Percentiles rank a stretch among this genome's conserved stretches.
Conservation (phyloP, 2,329 filamentous ascomycete species). For the Lecanosticta acicola region DNA sequence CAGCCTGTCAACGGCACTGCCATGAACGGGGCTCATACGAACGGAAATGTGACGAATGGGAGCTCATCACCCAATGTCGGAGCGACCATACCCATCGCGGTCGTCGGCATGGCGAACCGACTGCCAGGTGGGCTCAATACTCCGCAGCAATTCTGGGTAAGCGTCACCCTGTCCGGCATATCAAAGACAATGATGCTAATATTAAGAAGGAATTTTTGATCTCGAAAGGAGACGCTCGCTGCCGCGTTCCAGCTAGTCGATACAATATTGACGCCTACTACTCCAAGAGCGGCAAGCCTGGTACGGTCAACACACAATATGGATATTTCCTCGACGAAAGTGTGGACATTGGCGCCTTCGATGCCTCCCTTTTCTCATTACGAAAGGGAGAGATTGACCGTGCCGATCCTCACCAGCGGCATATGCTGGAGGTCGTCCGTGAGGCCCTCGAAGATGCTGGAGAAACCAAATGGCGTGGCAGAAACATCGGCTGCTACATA, state of each 20-base stretch:
- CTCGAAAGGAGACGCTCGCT: neutral
- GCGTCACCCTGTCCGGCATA: no score
- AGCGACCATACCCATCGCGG: no score
- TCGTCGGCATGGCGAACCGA: neutral
- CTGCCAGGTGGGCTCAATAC: neutral
- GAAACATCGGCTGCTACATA: constrained; percentile 5
- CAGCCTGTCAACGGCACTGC: no score
- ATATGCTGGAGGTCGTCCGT: neutral
- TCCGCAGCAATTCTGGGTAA: neutral
- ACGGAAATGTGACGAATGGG: no score
- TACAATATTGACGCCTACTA: neutral
- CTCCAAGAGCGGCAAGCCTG: neutral
- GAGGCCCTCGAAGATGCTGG: constrained; percentile 39
- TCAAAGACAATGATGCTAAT: no score
- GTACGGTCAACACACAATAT: neutral
- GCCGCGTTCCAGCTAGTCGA: neutral
- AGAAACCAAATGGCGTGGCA: constrained; percentile 4
- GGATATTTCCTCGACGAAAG: constrained; percentile 3
- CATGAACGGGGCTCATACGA: no score
- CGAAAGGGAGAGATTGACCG: neutral
- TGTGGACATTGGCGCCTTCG: neutral
- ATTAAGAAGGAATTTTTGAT: neutral
- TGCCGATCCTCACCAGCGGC: constrained; percentile 4
- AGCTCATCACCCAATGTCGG: no score
- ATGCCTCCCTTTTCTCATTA: constrained; percentile 4